phyloP scores from a whole-genome alignment of 306 rosid genomes.

The Rubus parviflorus region DNA sequence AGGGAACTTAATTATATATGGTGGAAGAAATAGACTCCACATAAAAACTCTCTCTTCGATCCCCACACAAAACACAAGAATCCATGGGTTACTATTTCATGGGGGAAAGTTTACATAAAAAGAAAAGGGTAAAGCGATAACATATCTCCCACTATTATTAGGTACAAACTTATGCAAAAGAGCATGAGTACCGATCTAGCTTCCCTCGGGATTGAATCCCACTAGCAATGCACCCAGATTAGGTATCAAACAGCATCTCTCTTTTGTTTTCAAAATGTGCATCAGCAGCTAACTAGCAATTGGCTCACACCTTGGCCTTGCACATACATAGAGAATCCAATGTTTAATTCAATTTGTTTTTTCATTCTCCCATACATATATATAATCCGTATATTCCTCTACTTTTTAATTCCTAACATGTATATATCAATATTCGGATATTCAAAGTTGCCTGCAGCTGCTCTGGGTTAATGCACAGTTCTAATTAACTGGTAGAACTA shows the following conservation, averaged over 20 bases:
- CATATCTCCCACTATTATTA: neutral
- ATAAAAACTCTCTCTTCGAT: neutral
- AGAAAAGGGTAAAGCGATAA: neutral
- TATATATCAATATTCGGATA: constrained; percentile 30
- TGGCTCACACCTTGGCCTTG: constrained; percentile 13
- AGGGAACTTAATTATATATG: too few relatives aligned
- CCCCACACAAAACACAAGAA: neutral
- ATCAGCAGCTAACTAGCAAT: constrained; percentile 27
- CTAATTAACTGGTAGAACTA: neutral
- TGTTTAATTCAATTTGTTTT: neutral
- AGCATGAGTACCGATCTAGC: neutral
- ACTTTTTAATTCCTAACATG: constrained; percentile 13
- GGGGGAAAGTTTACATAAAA: neutral
- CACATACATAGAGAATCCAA: constrained; percentile 5
- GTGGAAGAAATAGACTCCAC: neutral
- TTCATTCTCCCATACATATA: neutral
- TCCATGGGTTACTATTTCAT: neutral
- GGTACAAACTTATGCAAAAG: constrained; percentile 1
- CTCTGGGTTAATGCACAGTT: neutral
- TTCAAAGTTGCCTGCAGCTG: constrained; percentile 15
- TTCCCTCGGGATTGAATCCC: constrained; percentile 66
- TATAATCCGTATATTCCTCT: constrained; percentile 26
- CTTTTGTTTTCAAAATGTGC: constrained; percentile 30
- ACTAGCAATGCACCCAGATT: constrained; percentile 46
- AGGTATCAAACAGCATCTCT: constrained; percentile 47